These are phyloP conservation scores for Crassisporium funariophilum DNA, from an alignment of 768 basidiomycete species.

Conservation along the genomic window DNA sequence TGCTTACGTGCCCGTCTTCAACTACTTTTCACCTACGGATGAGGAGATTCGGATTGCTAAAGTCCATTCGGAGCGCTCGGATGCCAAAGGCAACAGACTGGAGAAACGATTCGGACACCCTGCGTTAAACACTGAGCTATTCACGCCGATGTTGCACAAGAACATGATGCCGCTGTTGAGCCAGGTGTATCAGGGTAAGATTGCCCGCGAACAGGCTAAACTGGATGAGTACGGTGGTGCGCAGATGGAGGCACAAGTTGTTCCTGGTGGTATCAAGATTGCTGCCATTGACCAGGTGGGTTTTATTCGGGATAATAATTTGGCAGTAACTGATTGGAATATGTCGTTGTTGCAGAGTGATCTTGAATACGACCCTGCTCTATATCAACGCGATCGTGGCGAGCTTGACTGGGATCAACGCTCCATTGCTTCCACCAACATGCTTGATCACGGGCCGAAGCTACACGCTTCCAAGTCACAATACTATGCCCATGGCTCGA, in stretches of 20 bases:
- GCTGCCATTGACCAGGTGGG: constrained; percentile 76
- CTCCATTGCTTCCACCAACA: constrained; percentile 64
- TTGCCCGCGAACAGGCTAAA: constrained; percentile 62
- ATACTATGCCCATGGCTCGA: constrained; percentile 36
- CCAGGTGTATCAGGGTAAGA: constrained; percentile 77
- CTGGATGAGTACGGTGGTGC: constrained; percentile 79
- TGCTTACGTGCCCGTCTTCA: constrained; percentile 67
- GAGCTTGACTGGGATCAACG: constrained; percentile 88
- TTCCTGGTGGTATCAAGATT: constrained; percentile 81
- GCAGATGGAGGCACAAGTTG: constrained; percentile 70
- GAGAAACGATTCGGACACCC: constrained; percentile 96
- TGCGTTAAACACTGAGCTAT: constrained; percentile 81
- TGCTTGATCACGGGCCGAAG: constrained; percentile 50
- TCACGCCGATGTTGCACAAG: constrained; percentile 86
- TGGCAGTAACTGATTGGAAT: not conserved
- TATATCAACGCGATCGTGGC: constrained; percentile 80
- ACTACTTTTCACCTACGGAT: constrained; percentile 82
- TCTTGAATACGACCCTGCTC: constrained; percentile 78
- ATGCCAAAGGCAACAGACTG: constrained; percentile 71
- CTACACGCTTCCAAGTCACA: constrained; percentile 44
- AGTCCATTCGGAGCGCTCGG: constrained; percentile 77
- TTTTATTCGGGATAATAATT: not conserved
- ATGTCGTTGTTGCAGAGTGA: constrained; percentile 45
- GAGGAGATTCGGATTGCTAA: constrained; percentile 74
- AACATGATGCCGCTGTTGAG: constrained; percentile 79